Conservation (phyloP, 2,329 filamentous ascomycete species). For the Colletotrichum graminicola region DNA sequence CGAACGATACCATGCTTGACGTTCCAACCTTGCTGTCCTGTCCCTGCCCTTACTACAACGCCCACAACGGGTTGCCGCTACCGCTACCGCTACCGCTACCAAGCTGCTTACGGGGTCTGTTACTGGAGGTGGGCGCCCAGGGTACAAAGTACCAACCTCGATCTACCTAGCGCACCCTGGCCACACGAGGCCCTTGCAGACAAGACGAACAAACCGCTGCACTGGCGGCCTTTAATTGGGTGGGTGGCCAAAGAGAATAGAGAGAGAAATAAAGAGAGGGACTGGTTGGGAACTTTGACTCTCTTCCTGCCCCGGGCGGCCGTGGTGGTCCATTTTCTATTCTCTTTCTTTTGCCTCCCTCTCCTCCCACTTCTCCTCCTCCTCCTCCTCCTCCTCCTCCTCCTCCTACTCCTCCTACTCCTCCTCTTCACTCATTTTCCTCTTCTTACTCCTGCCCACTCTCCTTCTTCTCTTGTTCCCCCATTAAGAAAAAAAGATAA, state of each 20-base stretch:
- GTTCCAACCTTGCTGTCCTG: conserved; percentile 1
- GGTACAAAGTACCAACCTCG: conserved; percentile 10
- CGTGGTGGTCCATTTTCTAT: conserved; percentile 6
- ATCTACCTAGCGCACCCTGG: conserved; percentile 24
- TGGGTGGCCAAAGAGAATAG: not conserved
- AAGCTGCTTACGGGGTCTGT: conserved; percentile 6
- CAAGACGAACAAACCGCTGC: conserved; percentile 30
- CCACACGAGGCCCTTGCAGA: conserved; percentile 39
- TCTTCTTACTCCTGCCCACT: not conserved
- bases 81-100: not conserved
- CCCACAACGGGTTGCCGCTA: conserved; percentile 10
- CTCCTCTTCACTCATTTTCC: too few species aligned
- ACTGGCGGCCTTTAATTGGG: conserved; percentile 18
- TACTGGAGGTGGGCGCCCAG: conserved; percentile 6
- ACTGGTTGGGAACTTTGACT: conserved; percentile 12
- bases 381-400: not conserved
- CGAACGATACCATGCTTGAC: conserved; percentile 8
- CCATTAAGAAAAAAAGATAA: not conserved
- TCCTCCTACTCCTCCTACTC: not conserved
- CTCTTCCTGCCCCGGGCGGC: conserved; percentile 5
- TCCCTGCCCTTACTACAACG: not conserved
- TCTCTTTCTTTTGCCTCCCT: conserved; percentile 11
- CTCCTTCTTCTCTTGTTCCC: not conserved
- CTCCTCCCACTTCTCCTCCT: not conserved
- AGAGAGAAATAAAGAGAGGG: not conserved